Base-by-base conservation (phyloP, 2,329 filamentous ascomycete species). In the Pseudogymnoascus sp. region DNA sequence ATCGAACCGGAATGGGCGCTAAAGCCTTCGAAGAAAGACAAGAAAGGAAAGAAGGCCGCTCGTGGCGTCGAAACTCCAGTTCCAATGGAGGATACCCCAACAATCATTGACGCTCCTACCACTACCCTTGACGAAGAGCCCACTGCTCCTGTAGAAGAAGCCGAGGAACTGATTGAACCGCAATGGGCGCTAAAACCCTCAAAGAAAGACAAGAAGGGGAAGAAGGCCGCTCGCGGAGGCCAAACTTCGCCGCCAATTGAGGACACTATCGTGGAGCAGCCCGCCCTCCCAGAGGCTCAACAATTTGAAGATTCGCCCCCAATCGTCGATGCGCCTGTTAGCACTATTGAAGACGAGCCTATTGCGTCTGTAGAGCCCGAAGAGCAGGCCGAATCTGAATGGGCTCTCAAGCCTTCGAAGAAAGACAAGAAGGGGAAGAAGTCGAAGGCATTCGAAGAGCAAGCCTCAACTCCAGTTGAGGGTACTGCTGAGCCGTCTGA, bases 361-460 rank as follows among this genome's bases (percentile, higher is more conserved):
- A 29, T 16, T 29, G 47, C 31, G n/a, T n/a, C 56, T 6, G 56
- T 26, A 16, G 56, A 60, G 24, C 10, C 37, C 10, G 56, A 24
- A 26, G 56, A 60, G 37, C 56, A 7, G 13, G 59, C 21, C 33
- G 59, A 61, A 61, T 8, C 38, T 4, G 33, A 38, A n/a, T 44
- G 16, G 19, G 33, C 59, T 7, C 14, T 61, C 33, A 44, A 61
- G 14, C 38, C 38, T 16, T 65, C 63, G 65, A 56, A 26, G 26
- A 67, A 65, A 56, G 61, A 68, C 37, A 66, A 66, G 53, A 69
- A 72, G 64, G 66, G 72, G 8, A 80, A 79, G 71, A 78, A 79
- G 70, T 65, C n/a, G 33, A 56, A 56, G 33, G 11, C 29, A 33
- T 35, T 33, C n/a, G 50, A 56, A 33, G 50, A 56, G n/a, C n/a